Conservation (phyloP, 2,329 filamentous ascomycete species). For the Calonectria montana region DNA sequence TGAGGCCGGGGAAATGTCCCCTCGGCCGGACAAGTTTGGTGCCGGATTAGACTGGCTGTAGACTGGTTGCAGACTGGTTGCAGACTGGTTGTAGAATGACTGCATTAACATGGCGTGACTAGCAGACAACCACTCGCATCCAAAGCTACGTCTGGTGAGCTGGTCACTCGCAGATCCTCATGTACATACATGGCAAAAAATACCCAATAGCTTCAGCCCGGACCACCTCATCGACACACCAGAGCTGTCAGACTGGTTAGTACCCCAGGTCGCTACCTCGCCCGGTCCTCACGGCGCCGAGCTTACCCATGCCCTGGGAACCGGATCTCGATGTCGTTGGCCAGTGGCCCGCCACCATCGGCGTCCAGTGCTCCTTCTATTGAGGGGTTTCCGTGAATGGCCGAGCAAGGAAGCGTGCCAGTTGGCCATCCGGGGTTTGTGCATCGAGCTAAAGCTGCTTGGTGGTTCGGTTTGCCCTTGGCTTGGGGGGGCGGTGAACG, state of each 20-base stretch:
- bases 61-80: conserved; percentile 6
- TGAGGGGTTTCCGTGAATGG: conserved; percentile 29
- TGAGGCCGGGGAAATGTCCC: conserved; percentile 21
- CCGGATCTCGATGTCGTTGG: conserved; percentile 27
- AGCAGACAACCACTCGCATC: conserved; percentile 19
- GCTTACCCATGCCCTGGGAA: conserved; percentile 18
- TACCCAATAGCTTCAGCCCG: conserved; percentile 28
- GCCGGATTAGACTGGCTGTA: conserved; percentile 5
- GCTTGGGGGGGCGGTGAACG: conserved; percentile 37
- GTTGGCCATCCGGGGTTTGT: conserved; percentile 39
- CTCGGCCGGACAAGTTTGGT: conserved; percentile 18
- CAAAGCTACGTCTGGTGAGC: conserved; percentile 24
- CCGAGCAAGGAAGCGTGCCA: conserved; percentile 34
- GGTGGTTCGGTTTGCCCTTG: conserved; percentile 28
- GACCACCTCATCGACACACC: conserved; percentile 30
- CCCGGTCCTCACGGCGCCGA: conserved; percentile 17
- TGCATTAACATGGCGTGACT: conserved; percentile 40
- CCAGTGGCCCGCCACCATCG: conserved; percentile 23
- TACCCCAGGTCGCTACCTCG: conserved; percentile 4
- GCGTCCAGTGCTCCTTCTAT: conserved; percentile 23
- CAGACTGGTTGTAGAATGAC: not conserved
- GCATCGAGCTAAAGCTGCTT: conserved; percentile 34
- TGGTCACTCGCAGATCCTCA: conserved; percentile 30
- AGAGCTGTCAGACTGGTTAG: conserved; percentile 26
- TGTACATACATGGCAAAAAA: conserved; percentile 24